Base-by-base conservation (phyloP, 805 yeast species). In the Tetrapisispora phaffii region DNA sequence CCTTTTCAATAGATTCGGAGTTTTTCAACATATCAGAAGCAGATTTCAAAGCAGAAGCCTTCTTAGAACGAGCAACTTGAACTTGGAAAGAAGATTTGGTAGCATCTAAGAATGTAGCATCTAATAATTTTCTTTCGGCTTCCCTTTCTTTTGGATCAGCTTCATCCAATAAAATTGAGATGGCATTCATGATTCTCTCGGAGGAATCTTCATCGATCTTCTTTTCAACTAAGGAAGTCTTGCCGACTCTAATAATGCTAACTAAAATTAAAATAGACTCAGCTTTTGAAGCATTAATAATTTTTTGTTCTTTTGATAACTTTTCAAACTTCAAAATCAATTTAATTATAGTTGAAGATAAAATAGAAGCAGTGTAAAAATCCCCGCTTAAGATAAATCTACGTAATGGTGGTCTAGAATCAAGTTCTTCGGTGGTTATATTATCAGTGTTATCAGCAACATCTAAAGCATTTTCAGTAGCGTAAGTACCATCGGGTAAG, bases 401-500 rank as follows among this genome's bases (percentile, higher is more conserved):
- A 58, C 98, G 82, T 54, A 94, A 70, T 39, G 95, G 86, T 24
- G 89, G 86, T 53, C 72, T 73, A 15, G 65, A 62, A n/a, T 73
- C 69, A 19, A 16, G 21, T 44, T 69, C 69, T 24, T 67, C 68
- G 10, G 73, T 61, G 6, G 85, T 79, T 46, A 82, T 67, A 0
- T 95, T 93, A 50, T 79, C 78, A 62, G 85, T 95, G 22, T 93
- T 80, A 21, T 95, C 95, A 62, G 85, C 86, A 1, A 96, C 84
- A 51, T 96, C 97, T 65, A 69, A 70, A 5, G 79, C 68, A 15
- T 83, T 83, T 67, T 93, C 98, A 35, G 96, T 85, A 24, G 98
- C 98, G 66, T 93, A 93, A 0, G 99, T 93, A 55, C 99, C 99
- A 68, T 93, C 99, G n/a, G 98, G 96, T 52, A 93, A 74, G 47